Conservation (phyloP, 371 early-diverging fungal genomes). For the Actinomucor elegans region DNA sequence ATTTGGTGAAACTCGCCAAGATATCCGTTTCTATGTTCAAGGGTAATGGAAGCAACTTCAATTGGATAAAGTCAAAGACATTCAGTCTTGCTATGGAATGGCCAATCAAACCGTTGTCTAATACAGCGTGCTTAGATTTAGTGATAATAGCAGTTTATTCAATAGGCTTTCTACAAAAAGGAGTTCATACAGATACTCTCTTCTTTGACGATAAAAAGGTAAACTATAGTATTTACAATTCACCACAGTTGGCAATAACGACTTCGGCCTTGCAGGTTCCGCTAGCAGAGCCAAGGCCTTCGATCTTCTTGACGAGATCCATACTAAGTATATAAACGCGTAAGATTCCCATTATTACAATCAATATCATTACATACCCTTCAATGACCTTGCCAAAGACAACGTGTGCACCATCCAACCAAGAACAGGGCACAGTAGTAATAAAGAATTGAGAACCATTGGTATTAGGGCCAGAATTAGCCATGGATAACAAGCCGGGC, state of each 20-base stretch:
- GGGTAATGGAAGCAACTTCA: too few species aligned
- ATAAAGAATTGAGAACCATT: slow-evolving; percentile 99
- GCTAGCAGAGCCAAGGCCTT: slow-evolving; percentile 49
- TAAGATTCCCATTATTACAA: too few species aligned
- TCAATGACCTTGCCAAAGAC: slow-evolving; percentile 96
- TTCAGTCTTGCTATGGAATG: too few species aligned
- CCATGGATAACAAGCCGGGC: slow-evolving; percentile 91
- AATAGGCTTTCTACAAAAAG: too few species aligned
- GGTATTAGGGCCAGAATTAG: slow-evolving; percentile 93
- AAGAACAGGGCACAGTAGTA: slow-evolving; percentile 76
- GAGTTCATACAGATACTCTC: neutral
- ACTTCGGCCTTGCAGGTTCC: slow-evolving; percentile 61
- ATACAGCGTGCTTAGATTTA: too few species aligned
- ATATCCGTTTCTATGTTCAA: too few species aligned
- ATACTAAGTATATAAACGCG: slow-evolving; percentile 17
- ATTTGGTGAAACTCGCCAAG: too few species aligned
- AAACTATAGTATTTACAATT: slow-evolving; percentile 34
- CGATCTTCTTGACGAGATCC: slow-evolving; percentile 78
- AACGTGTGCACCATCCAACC: slow-evolving; percentile 99
- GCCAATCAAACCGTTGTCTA: too few species aligned
- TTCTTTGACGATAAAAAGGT: neutral
- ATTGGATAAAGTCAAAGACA: too few species aligned
- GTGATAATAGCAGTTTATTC: too few species aligned
- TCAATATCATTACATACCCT: slow-evolving; percentile 38
- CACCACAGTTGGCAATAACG: slow-evolving; percentile 66